A percentile compares a stretch with the other conserved stretches of the same genome.
phyloP scores from a whole-genome alignment of 2,329 filamentous ascomycete species.

The Claviceps fusiformis region DNA sequence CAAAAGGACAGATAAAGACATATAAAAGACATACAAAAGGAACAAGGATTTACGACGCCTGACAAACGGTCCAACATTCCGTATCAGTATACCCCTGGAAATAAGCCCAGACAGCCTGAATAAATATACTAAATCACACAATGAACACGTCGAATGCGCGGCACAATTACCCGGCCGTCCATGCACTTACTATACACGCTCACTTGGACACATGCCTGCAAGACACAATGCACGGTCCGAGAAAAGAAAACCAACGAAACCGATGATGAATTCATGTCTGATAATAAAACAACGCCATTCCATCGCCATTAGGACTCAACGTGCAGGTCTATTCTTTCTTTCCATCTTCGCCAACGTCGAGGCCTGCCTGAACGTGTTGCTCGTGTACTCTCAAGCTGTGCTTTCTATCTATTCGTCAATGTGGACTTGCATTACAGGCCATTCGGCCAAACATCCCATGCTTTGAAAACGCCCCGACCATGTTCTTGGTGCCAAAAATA shows the following conservation, averaged over 20 bases:
- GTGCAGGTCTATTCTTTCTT: neutral
- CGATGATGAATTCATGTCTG: neutral
- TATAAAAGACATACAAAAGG: too few relatives aligned
- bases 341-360: neutral
- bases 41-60: too few relatives aligned
- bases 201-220: too few relatives aligned
- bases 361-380: neutral
- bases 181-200: too few relatives aligned
- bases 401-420: neutral
- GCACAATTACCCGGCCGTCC: too few relatives aligned
- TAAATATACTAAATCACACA: too few relatives aligned
- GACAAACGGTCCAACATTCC: too few relatives aligned
- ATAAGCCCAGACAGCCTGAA: too few relatives aligned
- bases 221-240: neutral
- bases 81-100: too few relatives aligned
- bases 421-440: neutral
- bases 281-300: neutral
- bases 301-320: neutral
- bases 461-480: neutral
- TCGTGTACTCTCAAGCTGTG: neutral
- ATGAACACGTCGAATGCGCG: too few relatives aligned
- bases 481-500: neutral
- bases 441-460: neutral
- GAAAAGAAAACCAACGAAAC: neutral
- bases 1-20: too few relatives aligned